Base-by-base conservation (phyloP, 2,329 filamentous ascomycete species). In the Ophiostoma sp. region DNA sequence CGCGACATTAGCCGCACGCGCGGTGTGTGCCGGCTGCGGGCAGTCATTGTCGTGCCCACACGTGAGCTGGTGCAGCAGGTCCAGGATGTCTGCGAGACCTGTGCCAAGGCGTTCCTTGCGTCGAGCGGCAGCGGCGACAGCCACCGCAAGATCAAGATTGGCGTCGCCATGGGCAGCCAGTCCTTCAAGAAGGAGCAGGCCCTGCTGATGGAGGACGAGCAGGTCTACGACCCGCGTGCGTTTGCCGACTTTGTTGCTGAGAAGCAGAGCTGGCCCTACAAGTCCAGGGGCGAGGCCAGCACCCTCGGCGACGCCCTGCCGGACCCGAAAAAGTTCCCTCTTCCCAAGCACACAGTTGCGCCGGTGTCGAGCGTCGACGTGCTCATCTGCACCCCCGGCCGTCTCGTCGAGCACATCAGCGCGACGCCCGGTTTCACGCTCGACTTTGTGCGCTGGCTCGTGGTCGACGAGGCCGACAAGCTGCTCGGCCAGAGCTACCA, bases 391-490 rank as follows among this genome's bases (percentile, higher is more conserved):
- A 98, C 94, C 0, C 94, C 94, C 0, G 95, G 95, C 72, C 88
- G 94, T 73, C 85, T 98, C 0, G 93, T 98, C 4, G 94, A 98
- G 75, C 94, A 98, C 78, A 85, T 97, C 68, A 89, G 90, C 73
- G 89, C 89, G 72, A 98, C 94, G 0, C 87, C 87, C 3, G 93
- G 93, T 0, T 97, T 98, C 77, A 87, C 84, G 0, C 83, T 98
- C 31, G 86, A 90, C 70, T 85, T 91, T 76, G 83, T 97, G 4
- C 87, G 91, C 72, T 98, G 94, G 93, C 83, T 98, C 0, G 87
- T 97, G 2, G 90, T 97, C 65, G 94, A 98, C 76, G 94, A 98
- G 80, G 95, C 94, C 13, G 94, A 98, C 79, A 93, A 95, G 77
- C 82, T 98, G 15, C 85, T 98, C 6, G 90, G 94, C 62, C 92